These are phyloP conservation scores for Cicer bijugum DNA, from an alignment of 306 rosid genomes.

Conservation along the genomic window DNA sequence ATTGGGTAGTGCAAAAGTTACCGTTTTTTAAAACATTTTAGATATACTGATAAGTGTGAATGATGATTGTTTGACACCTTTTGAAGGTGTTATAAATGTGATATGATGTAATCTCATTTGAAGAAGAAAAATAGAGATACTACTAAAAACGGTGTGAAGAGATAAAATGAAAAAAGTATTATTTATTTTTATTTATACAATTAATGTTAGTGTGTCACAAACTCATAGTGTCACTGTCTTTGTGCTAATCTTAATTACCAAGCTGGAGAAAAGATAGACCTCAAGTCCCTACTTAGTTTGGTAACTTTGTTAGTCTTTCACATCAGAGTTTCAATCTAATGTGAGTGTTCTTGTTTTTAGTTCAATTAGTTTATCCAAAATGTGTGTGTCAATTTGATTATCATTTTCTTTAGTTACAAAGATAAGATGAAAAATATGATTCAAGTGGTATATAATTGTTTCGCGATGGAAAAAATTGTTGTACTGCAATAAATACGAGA, in stretches of 20 bases:
- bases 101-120: neutral
- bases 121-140: neutral
- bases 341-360: slow-evolving; percentile 28
- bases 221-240: neutral
- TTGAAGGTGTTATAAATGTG: neutral
- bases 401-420: neutral
- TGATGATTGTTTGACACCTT: slow-evolving; percentile 5
- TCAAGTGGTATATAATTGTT: neutral
- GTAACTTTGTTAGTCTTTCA: slow-evolving; percentile 46
- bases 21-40: slow-evolving; percentile 38
- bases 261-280: slow-evolving; percentile 9
- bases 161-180: neutral
- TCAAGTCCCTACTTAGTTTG: slow-evolving; percentile 31
- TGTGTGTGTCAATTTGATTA: neutral
- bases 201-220: too few species aligned
- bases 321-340: slow-evolving; percentile 38
- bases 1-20: slow-evolving; percentile 3
- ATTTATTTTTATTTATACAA: neutral
- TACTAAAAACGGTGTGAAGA: neutral
- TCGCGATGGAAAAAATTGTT: too few species aligned
- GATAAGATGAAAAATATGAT: neutral
- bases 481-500: too few species aligned
- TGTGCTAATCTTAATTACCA: slow-evolving; percentile 13
- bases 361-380: slow-evolving; percentile 28
- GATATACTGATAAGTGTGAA: slow-evolving; percentile 21